Percentiles rank a stretch among this genome's conserved stretches.
These are phyloP conservation scores for Besnoitia besnoiti DNA, from an alignment of 169 alveolate species.

Conservation along the genomic window DNA sequence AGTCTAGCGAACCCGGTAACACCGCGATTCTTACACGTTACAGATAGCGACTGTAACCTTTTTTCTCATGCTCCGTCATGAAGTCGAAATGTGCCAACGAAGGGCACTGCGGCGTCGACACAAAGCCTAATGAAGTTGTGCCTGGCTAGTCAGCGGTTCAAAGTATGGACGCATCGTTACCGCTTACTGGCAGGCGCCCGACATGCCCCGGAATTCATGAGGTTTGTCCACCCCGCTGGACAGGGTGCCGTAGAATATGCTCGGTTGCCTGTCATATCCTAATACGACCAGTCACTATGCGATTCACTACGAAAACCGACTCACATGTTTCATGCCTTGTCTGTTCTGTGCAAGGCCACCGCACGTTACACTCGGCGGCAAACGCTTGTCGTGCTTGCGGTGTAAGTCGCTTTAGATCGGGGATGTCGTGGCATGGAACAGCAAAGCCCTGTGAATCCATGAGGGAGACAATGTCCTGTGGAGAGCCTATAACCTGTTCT, in stretches of 20 bases:
- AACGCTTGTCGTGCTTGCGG: constrained; percentile 16
- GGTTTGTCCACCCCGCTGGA: constrained; percentile 46
- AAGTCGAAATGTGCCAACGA: constrained; percentile 28
- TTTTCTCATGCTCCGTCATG: constrained; percentile 1
- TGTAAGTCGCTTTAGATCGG: constrained; percentile 21
- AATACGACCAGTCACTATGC: neutral
- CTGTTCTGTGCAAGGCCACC: constrained; percentile 19
- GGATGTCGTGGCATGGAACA: neutral
- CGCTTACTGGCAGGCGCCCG: constrained; percentile 24
- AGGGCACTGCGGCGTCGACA: constrained; percentile 25
- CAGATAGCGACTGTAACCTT: neutral
- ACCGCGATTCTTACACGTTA: neutral
- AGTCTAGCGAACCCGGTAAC: neutral
- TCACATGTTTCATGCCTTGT: neutral
- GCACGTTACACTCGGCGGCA: constrained; percentile 24
- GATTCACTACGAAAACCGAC: neutral
- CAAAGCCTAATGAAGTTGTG: neutral
- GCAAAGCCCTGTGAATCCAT: neutral
- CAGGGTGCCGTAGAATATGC: constrained; percentile 40
- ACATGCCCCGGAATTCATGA: constrained; percentile 39
- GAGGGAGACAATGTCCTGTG: neutral
- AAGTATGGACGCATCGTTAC: neutral
- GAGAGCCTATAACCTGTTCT: neutral
- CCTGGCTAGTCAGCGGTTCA: neutral
- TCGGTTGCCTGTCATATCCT: constrained; percentile 9